These are phyloP conservation scores for Volvariella surrecta DNA, from an alignment of 1,284 basidiomycete species.

Conservation along the genomic window DNA sequence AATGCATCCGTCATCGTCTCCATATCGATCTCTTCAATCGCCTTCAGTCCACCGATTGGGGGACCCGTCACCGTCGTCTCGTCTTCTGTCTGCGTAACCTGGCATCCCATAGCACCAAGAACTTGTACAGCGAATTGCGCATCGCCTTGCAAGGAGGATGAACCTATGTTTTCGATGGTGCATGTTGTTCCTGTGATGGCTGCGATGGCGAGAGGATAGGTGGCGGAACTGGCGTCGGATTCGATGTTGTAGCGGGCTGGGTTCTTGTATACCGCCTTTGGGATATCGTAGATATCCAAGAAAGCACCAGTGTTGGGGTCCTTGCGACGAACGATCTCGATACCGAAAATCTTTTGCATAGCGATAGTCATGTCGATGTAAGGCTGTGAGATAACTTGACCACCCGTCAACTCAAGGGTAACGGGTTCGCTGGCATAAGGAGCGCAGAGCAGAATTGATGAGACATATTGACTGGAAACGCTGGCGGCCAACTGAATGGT, in stretches of 20 bases:
- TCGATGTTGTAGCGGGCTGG: slow-evolving; percentile 87
- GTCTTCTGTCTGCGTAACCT: slow-evolving; percentile 79
- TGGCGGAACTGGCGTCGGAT: slow-evolving; percentile 92
- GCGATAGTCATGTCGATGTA: slow-evolving; percentile 99
- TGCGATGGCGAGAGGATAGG: slow-evolving; percentile 94
- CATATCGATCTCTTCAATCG: slow-evolving; percentile 92
- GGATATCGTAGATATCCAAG: slow-evolving; percentile 85
- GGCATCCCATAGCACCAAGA: slow-evolving; percentile 92
- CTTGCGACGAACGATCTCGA: slow-evolving; percentile 66
- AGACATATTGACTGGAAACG: slow-evolving; percentile 98
- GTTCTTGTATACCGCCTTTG: slow-evolving; percentile 72
- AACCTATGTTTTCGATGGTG: slow-evolving; percentile 91
- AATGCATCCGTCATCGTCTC: slow-evolving; percentile 99
- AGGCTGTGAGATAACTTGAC: slow-evolving; percentile 94
- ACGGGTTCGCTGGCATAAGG: slow-evolving; percentile 84
- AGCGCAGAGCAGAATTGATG: slow-evolving; percentile 91
- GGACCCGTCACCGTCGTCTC: slow-evolving; percentile 95
- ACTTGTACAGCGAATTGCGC: slow-evolving; percentile 93
- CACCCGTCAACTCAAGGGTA: slow-evolving; percentile 85
- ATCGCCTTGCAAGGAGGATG: slow-evolving; percentile 89
- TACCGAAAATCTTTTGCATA: slow-evolving; percentile 96
- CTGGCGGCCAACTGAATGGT: slow-evolving; percentile 86
- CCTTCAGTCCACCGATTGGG: slow-evolving; percentile 70
- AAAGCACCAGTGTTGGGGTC: slow-evolving; percentile 55
- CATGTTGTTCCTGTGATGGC: slow-evolving; percentile 94